Conservation (phyloP, 164 flowering plant species). For the Tinospora cordifolia region DNA sequence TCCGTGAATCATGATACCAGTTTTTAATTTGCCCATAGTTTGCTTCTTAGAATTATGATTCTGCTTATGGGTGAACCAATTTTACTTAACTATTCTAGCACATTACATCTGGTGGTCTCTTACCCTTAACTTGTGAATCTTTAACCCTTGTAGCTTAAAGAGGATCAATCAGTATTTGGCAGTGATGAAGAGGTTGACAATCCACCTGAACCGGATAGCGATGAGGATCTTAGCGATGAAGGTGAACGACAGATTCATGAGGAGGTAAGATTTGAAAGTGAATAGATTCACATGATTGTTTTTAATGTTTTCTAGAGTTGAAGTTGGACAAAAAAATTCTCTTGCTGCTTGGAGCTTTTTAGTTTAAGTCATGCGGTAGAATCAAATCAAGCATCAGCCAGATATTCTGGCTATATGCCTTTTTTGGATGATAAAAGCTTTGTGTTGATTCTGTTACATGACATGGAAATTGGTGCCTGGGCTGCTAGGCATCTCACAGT, state of each 20-base stretch:
- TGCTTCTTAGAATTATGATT: no score
- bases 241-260: slow-evolving; percentile 39
- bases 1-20: no score
- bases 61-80: no score
- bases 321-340: neutral
- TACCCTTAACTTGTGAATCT: neutral
- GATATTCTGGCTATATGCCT: neutral
- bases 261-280: slow-evolving; percentile 43
- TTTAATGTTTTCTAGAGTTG: neutral
- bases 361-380: neutral
- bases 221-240: slow-evolving; percentile 76
- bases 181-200: slow-evolving; percentile 94
- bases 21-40: no score
- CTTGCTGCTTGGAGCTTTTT: neutral
- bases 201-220: slow-evolving; percentile 52
- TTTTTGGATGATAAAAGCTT: neutral
- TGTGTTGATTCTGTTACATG: neutral
- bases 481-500: neutral
- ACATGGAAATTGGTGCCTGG: neutral
- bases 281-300: neutral
- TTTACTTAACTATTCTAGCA: neutral
- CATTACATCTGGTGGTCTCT: neutral
- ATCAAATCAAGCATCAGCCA: neutral
- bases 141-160: slow-evolving; percentile 76
- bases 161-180: slow-evolving; percentile 67